A percentile compares a stretch with the other conserved stretches of the same genome.
Conservation (phyloP, 2,329 filamentous ascomycete species). For the Colletotrichum abscissum region DNA sequence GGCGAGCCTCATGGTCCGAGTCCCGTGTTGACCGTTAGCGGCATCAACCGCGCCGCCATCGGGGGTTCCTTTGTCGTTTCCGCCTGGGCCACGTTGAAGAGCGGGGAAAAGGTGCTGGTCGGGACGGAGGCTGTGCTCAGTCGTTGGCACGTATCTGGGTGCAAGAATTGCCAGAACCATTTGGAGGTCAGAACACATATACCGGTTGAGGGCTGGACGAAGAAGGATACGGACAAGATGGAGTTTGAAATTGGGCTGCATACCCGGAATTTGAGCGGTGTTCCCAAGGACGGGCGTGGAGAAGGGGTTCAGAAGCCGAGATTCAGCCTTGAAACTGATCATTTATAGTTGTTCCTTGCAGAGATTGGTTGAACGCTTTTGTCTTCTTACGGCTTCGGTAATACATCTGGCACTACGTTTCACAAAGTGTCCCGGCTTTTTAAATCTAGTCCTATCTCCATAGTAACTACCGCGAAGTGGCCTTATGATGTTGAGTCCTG, state of each 20-base stretch:
- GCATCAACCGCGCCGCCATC: constrained; percentile 38
- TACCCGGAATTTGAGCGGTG: neutral
- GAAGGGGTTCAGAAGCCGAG: constrained; percentile 2
- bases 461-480: neutral
- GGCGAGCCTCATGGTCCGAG: neutral
- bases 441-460: neutral
- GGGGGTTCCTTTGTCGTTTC: constrained; percentile 41
- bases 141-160: constrained; percentile 39
- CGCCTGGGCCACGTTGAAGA: constrained; percentile 23
- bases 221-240: neutral
- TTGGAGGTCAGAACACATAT: constrained; percentile 34
- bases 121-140: constrained; percentile 39
- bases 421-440: neutral
- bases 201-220: constrained; percentile 7
- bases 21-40: constrained; percentile 21
- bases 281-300: neutral
- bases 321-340: constrained; percentile 35
- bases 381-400: neutral
- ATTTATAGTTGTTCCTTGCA: neutral
- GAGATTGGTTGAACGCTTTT: neutral
- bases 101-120: constrained; percentile 3
- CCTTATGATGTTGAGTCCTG: neutral
- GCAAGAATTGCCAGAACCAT: constrained; percentile 41
- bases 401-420: neutral
- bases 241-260: neutral